A percentile compares a stretch with the other conserved stretches of the same genome.
Evolutionary conservation across 345 rosid species (phyloP).

Genomic region (Populus nigra): DNA sequence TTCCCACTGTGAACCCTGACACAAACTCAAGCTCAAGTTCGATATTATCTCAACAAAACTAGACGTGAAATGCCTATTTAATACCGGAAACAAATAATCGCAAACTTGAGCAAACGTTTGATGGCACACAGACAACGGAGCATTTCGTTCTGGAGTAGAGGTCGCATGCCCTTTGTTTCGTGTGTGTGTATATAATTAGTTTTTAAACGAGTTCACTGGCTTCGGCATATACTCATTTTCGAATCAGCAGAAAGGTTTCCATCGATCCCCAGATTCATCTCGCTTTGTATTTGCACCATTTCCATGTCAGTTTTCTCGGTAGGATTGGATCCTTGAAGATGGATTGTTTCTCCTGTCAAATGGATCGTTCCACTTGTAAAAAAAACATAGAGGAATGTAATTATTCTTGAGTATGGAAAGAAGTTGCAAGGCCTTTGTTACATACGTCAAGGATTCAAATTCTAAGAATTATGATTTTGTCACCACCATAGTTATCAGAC

Average conservation of each 20-base stretch:
- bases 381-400: constrained; percentile 14
- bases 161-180: constrained; percentile 8
- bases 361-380: constrained; percentile 21
- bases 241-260: not conserved
- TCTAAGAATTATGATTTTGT: not conserved
- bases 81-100: not conserved
- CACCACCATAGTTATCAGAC: no score
- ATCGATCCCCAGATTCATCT: constrained; percentile 5
- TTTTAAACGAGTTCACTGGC: constrained; percentile 21
- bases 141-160: not conserved
- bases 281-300: constrained; percentile 2
- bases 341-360: constrained; percentile 21
- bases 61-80: not conserved
- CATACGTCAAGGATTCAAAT: not conserved
- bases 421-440: constrained; percentile 2
- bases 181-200: constrained; percentile 17
- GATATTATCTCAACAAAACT: constrained; percentile 25
- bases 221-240: constrained; percentile 3
- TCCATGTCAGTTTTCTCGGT: constrained; percentile 19
- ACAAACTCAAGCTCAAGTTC: constrained; percentile 16
- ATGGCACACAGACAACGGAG: not conserved
- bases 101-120: not conserved
- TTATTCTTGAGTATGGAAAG: constrained; percentile 4
- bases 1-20: not conserved
- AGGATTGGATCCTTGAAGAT: constrained; percentile 19